Evolutionary conservation across 2,329 filamentous ascomycete species (phyloP).

Genomic region (Colletotrichum zoysiae): DNA sequence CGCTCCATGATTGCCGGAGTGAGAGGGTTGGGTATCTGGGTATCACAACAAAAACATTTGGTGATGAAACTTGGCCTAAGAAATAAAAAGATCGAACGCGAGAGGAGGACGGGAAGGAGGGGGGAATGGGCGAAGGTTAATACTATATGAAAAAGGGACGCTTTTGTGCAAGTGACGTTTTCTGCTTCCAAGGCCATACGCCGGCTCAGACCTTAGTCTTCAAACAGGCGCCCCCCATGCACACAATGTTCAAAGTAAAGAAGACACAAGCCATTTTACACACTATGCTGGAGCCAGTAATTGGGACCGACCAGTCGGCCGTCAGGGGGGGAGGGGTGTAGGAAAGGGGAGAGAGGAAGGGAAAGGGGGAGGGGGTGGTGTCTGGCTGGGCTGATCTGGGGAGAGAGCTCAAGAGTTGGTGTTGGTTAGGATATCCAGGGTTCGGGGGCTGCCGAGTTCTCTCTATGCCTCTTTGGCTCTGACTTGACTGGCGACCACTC

Average conservation of each 20-base stretch:
- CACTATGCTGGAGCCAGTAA: conserved; percentile 39
- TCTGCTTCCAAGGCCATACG: conserved; percentile 26
- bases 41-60: conserved; percentile 42
- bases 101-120: background rate
- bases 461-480: conserved; percentile 33
- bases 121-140: conserved; percentile 31
- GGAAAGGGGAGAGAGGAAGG: background rate
- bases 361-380: background rate
- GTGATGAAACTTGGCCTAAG: conserved; percentile 23
- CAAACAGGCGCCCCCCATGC: conserved; percentile 37
- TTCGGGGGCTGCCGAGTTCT: conserved; percentile 37
- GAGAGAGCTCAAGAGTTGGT: conserved; percentile 25
- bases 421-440: conserved; percentile 40
- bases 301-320: conserved; percentile 35
- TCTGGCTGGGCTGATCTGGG: conserved; percentile 37
- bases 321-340: background rate
- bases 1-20: conserved; percentile 41
- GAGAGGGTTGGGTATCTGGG: conserved; percentile 37
- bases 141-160: conserved; percentile 32
- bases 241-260: conserved; percentile 34
- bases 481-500: conserved; percentile 40
- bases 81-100: conserved; percentile 11
- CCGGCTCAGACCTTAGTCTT: conserved; percentile 39
- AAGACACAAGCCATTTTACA: conserved; percentile 38
- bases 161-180: conserved; percentile 33